A percentile compares a stretch with the other conserved stretches of the same genome.
Conservation (phyloP, 306 rosid genomes). For the Abrus pulchellus region DNA sequence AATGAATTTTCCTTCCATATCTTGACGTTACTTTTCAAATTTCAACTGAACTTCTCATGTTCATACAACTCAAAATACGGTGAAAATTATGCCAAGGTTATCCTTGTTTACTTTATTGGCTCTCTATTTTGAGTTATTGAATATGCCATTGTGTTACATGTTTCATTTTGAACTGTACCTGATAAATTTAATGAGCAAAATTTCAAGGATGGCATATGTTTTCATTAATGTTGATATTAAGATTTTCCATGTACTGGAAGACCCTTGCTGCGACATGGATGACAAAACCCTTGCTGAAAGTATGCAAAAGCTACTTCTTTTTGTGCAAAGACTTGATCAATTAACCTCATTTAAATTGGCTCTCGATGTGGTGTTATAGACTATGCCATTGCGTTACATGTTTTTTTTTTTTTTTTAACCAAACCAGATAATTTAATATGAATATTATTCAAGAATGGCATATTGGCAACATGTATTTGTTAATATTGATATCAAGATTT, state of each 20-base stretch:
- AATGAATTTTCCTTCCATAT: not conserved
- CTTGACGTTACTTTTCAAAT: not conserved
- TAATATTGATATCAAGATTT: constrained; percentile 33
- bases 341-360: not conserved
- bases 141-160: not conserved
- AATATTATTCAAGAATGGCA: not conserved
- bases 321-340: constrained; percentile 76
- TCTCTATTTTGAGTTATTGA: not conserved
- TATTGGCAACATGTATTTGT: not conserved
- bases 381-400: not conserved
- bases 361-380: not conserved
- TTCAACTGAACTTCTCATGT: constrained; percentile 22
- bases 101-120: not conserved
- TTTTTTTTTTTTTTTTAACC: not conserved
- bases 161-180: not conserved
- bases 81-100: not conserved
- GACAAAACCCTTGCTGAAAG: constrained; percentile 77
- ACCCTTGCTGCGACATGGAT: constrained; percentile 76
- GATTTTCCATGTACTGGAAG: constrained; percentile 50
- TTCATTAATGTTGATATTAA: constrained; percentile 31
- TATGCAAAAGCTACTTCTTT: constrained; percentile 82
- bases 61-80: not conserved
- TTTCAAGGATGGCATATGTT: not conserved
- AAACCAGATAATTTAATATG: not conserved
- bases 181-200: not conserved